Evolutionary conservation across 176 grass and related monocot genomes (phyloP).

Genomic region (Carex pumila): DNA sequence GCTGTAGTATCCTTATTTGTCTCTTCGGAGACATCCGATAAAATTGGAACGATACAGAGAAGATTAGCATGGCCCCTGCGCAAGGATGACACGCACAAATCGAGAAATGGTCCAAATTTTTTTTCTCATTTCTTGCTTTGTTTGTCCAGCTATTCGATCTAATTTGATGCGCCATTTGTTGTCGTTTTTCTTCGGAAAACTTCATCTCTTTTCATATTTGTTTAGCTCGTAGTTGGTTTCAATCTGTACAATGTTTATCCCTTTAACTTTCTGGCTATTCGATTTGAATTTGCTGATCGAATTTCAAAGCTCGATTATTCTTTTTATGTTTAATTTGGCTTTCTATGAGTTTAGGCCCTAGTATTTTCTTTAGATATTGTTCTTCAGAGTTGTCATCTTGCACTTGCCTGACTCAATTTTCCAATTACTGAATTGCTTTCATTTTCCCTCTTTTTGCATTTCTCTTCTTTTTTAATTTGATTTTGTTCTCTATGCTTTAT

Average conservation of each 20-base stretch:
- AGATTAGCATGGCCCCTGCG: background rate
- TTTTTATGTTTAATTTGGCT: background rate
- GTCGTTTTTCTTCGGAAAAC: background rate
- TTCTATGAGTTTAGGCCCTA: background rate
- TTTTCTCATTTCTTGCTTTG: background rate
- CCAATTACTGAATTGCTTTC: background rate
- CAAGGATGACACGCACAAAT: background rate
- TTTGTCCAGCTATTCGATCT: too few species aligned
- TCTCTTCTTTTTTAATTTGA: background rate
- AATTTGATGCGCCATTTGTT: too few species aligned
- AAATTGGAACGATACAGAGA: background rate
- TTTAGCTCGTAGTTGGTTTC: background rate
- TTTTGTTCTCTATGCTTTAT: background rate
- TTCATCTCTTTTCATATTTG: background rate
- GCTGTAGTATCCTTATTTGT: fast-evolving
- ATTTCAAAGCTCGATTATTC: background rate
- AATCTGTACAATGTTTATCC: background rate
- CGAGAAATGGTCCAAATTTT: background rate
- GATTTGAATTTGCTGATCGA: background rate
- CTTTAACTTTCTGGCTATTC: background rate
- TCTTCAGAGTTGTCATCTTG: background rate
- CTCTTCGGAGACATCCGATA: background rate
- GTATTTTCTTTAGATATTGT: background rate
- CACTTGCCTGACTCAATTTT: background rate
- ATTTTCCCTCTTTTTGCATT: background rate